Conservation (phyloP, 768 basidiomycete species). For the Calvatia gigantea region DNA sequence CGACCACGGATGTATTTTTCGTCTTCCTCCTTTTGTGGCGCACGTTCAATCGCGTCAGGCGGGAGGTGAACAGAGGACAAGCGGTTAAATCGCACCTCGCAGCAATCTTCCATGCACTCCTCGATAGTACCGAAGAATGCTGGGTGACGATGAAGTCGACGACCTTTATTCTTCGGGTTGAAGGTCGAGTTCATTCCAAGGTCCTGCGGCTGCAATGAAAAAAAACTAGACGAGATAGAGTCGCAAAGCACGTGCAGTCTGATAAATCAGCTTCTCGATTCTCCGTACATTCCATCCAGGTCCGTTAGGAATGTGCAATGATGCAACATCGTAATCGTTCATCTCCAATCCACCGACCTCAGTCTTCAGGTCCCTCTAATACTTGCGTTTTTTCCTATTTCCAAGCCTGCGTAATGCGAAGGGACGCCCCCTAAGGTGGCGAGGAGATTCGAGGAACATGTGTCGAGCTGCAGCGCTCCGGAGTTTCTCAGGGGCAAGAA, state of each 20-base stretch:
- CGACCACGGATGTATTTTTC: slow-evolving; percentile 52
- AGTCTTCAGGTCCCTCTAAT: too few species aligned
- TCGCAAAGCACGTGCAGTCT: slow-evolving; percentile 47
- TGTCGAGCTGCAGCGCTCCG: slow-evolving; percentile 38
- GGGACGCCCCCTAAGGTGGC: slow-evolving; percentile 50
- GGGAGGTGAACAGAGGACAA: slow-evolving; percentile 20
- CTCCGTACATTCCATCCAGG: slow-evolving; percentile 55
- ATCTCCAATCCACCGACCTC: too few species aligned
- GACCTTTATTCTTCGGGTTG: slow-evolving; percentile 61
- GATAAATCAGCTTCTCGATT: slow-evolving; percentile 55
- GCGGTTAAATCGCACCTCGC: slow-evolving; percentile 37
- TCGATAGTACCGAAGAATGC: slow-evolving; percentile 63
- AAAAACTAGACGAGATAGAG: neutral
- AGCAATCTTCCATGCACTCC: slow-evolving; percentile 61
- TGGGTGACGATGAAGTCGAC: slow-evolving; percentile 58
- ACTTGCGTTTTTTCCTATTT: too few species aligned
- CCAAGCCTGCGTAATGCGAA: slow-evolving; percentile 23
- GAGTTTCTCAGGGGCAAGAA: slow-evolving; percentile 62
- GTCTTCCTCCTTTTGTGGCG: slow-evolving; percentile 50
- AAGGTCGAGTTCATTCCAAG: slow-evolving; percentile 61
- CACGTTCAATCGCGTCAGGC: slow-evolving; percentile 50
- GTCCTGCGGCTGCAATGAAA: slow-evolving; percentile 30
- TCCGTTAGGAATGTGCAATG: slow-evolving; percentile 63
- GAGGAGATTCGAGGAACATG: slow-evolving; percentile 46
- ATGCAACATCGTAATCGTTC: too few species aligned